Evolutionary conservation across 352 stramenopile species (phyloP), one percentile per base, ranked within the genome.

Genomic region (Peronospora belbahrii): DNA sequence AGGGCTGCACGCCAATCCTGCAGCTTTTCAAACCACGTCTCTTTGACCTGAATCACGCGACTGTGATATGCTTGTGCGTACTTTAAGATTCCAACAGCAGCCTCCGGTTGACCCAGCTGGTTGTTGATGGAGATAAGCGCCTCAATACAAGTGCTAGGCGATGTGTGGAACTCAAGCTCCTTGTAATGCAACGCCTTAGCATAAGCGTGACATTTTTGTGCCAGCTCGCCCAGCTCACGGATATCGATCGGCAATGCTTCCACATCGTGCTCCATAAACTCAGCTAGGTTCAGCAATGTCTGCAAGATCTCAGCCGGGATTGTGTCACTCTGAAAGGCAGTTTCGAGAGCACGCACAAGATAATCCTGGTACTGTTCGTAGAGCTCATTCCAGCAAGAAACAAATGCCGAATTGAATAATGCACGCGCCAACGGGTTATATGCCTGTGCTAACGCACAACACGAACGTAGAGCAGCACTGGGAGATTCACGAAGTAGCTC

Each of bases 221-320:
- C 77, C 5, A 98, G 66, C 43, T 98, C 85, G 4, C 94, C 95
- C 3, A 99, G 67, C 30, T 97, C 83, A 2, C 85, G 77, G 48
- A 98, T 98, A 52, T 98, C 80, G 40, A 99, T 99, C 2, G 96
- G 94, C 39, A 99, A 70, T 5, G 81, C 77, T 56, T 96, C 85
- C 28, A 97, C 91, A 50, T 98, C 94, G 45, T 98, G 93, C 61
- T 99, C 96, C 93, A 99, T 98, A 53, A 99, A 99, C 73, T 99
- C 97, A 4, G 93, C 95, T 6, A 99, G 66, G 60, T 98, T 98
- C 6, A 99, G 62, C 18, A 99, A 65, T 22, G 86, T 88, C 52
- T 98, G 94, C 20, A 99, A 52, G 42, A 98, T 98, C 61, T 99
- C 96, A 11, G 95, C 89, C 0, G 96, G 96, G 5, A 94, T 91